A percentile compares a stretch with the other conserved stretches of the same genome.
phyloP scores from a whole-genome alignment of 768 basidiomycete genomes.

The Lepiota venenata region DNA sequence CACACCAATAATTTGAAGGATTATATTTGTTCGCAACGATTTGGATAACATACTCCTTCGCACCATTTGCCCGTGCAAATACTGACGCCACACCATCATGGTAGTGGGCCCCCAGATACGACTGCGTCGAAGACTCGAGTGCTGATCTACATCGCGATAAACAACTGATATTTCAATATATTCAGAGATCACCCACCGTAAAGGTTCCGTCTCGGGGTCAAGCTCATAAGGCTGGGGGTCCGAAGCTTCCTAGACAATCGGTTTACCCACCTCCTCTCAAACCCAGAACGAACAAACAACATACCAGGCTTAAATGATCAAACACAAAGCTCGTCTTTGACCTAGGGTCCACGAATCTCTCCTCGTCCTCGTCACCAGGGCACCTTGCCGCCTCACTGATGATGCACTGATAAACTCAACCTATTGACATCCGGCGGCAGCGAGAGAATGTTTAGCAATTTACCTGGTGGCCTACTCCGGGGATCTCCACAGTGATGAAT shows the following conservation, averaged over 20 bases:
- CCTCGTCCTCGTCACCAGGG: conserved; percentile 38
- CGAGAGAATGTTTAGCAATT: conserved; percentile 17
- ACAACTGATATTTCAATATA: not conserved
- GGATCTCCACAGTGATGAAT: conserved; percentile 85
- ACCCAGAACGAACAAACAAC: conserved; percentile 21
- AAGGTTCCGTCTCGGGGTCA: conserved; percentile 63
- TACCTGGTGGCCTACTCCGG: conserved; percentile 73
- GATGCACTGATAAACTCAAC: conserved; percentile 56
- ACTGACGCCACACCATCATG: conserved; percentile 74
- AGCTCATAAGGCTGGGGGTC: conserved; percentile 64
- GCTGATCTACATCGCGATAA: conserved; percentile 46
- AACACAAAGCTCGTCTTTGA: conserved; percentile 77
- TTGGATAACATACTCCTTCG: conserved; percentile 61
- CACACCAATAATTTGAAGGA: conserved; percentile 86
- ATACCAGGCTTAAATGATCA: conserved; percentile 81
- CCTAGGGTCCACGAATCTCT: conserved; percentile 82
- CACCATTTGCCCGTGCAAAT: conserved; percentile 49
- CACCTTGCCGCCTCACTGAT: conserved; percentile 71
- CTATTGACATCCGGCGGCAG: conserved; percentile 15
- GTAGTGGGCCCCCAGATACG: conserved; percentile 82
- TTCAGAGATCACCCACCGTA: conserved; percentile 50
- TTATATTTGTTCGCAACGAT: conserved; percentile 97
- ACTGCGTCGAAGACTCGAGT: conserved; percentile 61
- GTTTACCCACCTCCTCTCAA: conserved; percentile 11
- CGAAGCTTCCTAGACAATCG: conserved; percentile 62